Conservation (phyloP, 2,329 filamentous ascomycete genomes). For the Sporothrix schenckii region DNA sequence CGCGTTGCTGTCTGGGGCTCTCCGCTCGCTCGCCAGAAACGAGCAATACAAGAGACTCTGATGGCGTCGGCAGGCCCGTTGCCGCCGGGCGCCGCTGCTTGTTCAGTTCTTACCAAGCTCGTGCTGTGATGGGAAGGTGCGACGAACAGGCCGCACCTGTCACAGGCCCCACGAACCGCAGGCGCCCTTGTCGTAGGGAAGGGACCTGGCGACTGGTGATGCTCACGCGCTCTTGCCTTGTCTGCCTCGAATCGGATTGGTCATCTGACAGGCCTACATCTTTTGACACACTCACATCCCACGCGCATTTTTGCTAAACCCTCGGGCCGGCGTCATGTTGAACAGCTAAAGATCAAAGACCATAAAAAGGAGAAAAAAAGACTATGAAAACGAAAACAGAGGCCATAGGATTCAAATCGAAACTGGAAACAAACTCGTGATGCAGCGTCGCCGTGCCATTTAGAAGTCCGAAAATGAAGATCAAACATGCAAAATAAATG, state of each 20-base stretch:
- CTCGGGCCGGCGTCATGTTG: constrained; percentile 27
- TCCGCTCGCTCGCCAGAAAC: not conserved
- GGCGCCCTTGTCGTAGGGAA: not conserved
- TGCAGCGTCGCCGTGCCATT: constrained; percentile 8
- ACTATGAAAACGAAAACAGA: not conserved
- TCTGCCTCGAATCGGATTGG: not conserved
- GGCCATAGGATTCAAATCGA: constrained; percentile 5
- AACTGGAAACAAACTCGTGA: constrained; percentile 18
- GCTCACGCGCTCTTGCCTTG: not conserved
- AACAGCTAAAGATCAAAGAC: not conserved
- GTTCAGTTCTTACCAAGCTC: constrained; percentile 30
- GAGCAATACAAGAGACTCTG: not conserved
- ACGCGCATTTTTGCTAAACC: constrained; percentile 19
- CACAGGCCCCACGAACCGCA: not conserved
- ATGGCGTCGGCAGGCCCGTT: constrained; percentile 23
- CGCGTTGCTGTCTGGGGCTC: constrained; percentile 16
- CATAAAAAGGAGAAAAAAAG: not conserved
- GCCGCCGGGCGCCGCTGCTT: constrained; percentile 19
- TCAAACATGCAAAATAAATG: constrained; percentile 14
- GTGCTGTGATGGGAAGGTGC: not conserved
- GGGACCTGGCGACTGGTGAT: not conserved
- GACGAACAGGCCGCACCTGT: not conserved
- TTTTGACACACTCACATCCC: constrained; percentile 22
- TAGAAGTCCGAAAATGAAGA: constrained; percentile 22
- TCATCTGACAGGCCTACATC: not conserved